Base-by-base conservation (phyloP, 78 protist genomes). In the Tieghemostelium lacteum region DNA sequence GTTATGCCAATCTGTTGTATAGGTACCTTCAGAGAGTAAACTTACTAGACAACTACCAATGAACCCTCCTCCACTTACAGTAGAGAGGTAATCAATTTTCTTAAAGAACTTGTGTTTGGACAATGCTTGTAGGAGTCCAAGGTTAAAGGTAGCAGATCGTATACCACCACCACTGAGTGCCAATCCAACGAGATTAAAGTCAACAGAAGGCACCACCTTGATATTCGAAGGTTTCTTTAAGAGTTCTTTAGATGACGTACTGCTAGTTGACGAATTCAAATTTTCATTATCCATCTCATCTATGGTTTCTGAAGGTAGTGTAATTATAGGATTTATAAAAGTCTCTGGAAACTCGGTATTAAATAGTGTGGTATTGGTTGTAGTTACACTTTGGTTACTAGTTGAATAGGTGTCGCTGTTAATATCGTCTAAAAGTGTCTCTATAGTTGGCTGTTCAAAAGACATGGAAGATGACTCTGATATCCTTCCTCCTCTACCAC, bases 141-240 rank as follows among this genome's bases (percentile, higher is more conserved):
- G 29, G 69, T 83, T 83, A 40, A 69, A 83, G 0, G 91, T 83
- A 19, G 91, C 91, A 14, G 91, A 83, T 40, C 91, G 58, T 37
- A 83, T 83, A n/a, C 91, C 91, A 45, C 91, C 91, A 42, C 91
- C 91, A 39, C 78, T 69, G 7, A 83, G 39, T 58, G 91, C 91
- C 36, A 83, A 60, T 0, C 91, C 91, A 29, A 83, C 78, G 57
- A 83, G 36, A 10, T 66, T 66, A 83, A 64, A 83, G 20, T 55
- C 58, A n/a, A 39, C 45, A 0, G 91, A 83, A 42, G 91, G 91
- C 1, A 34, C n/a, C 5, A 71, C 77, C 29, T 52, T 69, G 55
- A 10, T 64, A 29, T 29, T 14, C 16, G 71, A 4, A 36, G 12
- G 6, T n/a, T n/a, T n/a, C n/a, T n/a, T n/a, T n/a, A n/a, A n/a